Conservation (phyloP, 805 yeast genomes). For the Myxozyma kluyveri region DNA sequence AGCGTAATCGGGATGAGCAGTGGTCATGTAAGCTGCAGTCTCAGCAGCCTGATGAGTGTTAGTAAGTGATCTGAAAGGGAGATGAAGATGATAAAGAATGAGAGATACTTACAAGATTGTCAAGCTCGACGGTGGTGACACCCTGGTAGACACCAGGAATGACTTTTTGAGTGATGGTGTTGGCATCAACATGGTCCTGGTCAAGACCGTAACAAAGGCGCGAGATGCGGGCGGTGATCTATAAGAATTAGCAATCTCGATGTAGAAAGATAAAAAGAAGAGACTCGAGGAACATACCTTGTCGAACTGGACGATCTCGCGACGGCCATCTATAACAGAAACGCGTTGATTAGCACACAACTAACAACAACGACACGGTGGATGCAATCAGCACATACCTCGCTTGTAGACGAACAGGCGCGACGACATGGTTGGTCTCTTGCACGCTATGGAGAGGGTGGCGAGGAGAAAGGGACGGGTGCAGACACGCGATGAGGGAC, state of each 20-base stretch:
- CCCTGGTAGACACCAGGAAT: constrained; percentile 96
- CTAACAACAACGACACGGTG: not conserved
- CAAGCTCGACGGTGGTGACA: constrained; percentile 87
- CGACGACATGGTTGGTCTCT: not conserved
- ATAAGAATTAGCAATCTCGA: not conserved
- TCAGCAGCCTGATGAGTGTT: constrained; percentile 66
- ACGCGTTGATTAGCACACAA: not conserved
- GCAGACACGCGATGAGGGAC: no score
- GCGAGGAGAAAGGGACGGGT: not conserved
- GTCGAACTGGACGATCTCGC: constrained; percentile 87
- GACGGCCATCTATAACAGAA: constrained; percentile 63
- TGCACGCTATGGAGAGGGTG: not conserved
- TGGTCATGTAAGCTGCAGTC: constrained; percentile 96
- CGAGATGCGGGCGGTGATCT: constrained; percentile 91
- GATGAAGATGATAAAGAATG: not conserved
- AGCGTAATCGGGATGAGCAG: constrained; percentile 97
- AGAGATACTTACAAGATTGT: constrained; percentile 34
- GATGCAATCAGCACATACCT: constrained; percentile 16
- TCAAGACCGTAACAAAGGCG: constrained; percentile 94
- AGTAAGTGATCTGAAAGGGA: not conserved
- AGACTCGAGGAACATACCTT: constrained; percentile 34
- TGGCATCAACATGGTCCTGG: constrained; percentile 88
- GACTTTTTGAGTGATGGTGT: constrained; percentile 91
- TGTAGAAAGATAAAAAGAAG: not conserved
- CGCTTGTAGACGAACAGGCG: constrained; percentile 32